Evolutionary conservation across 306 rosid species (phyloP).

Genomic region (Casuarina equisetifolia): DNA sequence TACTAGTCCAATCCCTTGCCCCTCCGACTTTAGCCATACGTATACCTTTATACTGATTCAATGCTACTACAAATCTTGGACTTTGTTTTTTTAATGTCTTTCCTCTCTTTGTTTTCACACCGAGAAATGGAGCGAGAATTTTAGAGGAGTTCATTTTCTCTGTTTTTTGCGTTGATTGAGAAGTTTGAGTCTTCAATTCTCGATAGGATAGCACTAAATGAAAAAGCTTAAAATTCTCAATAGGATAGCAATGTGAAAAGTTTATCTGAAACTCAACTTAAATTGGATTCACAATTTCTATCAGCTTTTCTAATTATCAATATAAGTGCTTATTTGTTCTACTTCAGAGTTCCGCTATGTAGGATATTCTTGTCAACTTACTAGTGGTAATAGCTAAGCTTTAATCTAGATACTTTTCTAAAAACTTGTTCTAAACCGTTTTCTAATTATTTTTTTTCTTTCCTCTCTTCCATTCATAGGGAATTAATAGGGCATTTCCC

Average conservation of each 20-base stretch:
- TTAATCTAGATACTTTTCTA: not conserved
- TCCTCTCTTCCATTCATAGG: conserved; percentile 46
- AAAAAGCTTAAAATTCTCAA: conserved; percentile 20
- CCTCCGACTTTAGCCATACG: too few species aligned
- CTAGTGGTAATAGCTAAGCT: not conserved
- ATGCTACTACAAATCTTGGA: too few species aligned
- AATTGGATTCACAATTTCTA: conserved; percentile 84
- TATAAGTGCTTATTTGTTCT: not conserved
- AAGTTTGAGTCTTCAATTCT: too few species aligned
- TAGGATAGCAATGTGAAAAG: conserved; percentile 38
- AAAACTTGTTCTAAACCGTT: not conserved
- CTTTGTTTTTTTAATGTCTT: too few species aligned
- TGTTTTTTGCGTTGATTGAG: too few species aligned
- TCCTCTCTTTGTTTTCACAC: too few species aligned
- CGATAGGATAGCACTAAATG: conserved; percentile 27
- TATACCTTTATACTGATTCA: too few species aligned
- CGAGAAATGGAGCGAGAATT: too few species aligned
- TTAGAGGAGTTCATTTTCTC: too few species aligned
- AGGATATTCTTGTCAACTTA: not conserved
- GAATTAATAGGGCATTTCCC: conserved; percentile 95
- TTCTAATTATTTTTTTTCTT: conserved; percentile 12
- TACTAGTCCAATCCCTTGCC: too few species aligned
- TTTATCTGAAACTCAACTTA: conserved; percentile 53
- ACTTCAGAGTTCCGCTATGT: not conserved
- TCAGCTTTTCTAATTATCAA: conserved; percentile 78